phyloP scores from a whole-genome alignment of 768 basidiomycete species.

The Tulasnella calospora region DNA sequence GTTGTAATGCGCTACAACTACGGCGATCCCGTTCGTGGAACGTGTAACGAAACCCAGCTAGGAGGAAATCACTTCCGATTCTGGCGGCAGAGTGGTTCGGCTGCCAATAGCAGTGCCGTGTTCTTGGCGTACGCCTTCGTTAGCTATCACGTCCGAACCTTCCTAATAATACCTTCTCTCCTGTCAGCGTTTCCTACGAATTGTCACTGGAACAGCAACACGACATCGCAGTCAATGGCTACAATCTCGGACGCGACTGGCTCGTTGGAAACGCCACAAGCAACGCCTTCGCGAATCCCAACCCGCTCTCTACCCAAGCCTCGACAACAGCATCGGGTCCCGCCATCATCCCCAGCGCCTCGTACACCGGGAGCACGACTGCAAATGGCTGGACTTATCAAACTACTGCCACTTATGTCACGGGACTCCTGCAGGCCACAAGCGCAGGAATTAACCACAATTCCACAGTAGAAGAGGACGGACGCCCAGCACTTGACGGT shows the following conservation, averaged over 20 bases:
- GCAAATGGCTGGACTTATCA: constrained; percentile 67
- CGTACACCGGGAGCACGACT: constrained; percentile 57
- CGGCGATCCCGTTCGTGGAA: constrained; percentile 70
- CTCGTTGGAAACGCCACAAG: constrained; percentile 79
- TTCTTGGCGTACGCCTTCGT: constrained; percentile 51
- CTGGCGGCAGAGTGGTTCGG: constrained; percentile 71
- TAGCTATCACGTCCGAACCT: neutral
- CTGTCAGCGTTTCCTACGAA: constrained; percentile 54
- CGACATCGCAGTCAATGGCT: constrained; percentile 72
- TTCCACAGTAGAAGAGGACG: constrained; percentile 44
- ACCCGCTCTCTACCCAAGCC: constrained; percentile 12
- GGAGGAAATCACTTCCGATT: constrained; percentile 88
- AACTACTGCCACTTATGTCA: constrained; percentile 61
- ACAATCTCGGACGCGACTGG: constrained; percentile 54
- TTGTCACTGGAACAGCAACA: constrained; percentile 55
- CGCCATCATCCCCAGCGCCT: constrained; percentile 53
- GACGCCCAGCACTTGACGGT: constrained; percentile 71
- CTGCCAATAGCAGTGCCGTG: constrained; percentile 62
- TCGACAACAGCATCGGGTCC: constrained; percentile 13
- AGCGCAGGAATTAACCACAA: constrained; percentile 69
- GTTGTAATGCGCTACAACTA: constrained; percentile 84
- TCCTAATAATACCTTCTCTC: neutral
- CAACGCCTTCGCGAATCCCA: constrained; percentile 33
- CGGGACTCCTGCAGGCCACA: constrained; percentile 65
- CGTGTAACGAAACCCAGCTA: constrained; percentile 77